Conservation (phyloP, 805 yeast genomes). For the Metschnikowia kunwiensis region DNA sequence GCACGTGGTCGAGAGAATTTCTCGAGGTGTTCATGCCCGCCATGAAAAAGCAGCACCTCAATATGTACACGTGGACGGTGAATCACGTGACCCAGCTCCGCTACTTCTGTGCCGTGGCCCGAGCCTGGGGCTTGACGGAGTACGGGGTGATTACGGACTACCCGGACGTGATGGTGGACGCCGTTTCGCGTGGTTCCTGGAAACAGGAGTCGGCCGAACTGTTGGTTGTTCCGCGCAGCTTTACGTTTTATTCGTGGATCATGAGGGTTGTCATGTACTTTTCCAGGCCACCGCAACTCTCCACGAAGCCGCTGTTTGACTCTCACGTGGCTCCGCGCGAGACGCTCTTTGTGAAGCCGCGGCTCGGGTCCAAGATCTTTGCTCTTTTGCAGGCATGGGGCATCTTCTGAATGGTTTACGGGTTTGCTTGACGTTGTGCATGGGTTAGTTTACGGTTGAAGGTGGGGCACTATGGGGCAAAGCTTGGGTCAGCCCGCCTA, state of each 20-base stretch:
- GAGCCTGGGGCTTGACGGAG: conserved; percentile 23
- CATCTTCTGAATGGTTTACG: too few relatives aligned
- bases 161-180: conserved; percentile 33
- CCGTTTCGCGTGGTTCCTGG: neutral
- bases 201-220: neutral
- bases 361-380: conserved; percentile 11
- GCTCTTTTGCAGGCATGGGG: conserved; percentile 18
- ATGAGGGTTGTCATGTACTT: conserved; percentile 4
- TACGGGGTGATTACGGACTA: conserved; percentile 37
- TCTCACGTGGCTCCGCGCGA: conserved; percentile 13
- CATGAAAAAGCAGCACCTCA: conserved; percentile 29
- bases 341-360: conserved; percentile 6
- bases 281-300: conserved; percentile 3
- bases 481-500: too few relatives aligned
- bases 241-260: conserved; percentile 8
- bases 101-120: conserved; percentile 29
- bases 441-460: too few relatives aligned
- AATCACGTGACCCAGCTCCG: conserved; percentile 35
- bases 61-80: conserved; percentile 40
- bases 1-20: conserved; percentile 38
- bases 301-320: conserved; percentile 7
- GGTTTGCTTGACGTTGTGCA: too few relatives aligned
- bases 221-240: conserved; percentile 1
- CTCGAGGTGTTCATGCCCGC: conserved; percentile 37
- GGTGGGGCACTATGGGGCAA: too few relatives aligned